These are phyloP conservation scores for Boletus patriciae DNA, from an alignment of 768 basidiomycete genomes.

Conservation along the genomic window DNA sequence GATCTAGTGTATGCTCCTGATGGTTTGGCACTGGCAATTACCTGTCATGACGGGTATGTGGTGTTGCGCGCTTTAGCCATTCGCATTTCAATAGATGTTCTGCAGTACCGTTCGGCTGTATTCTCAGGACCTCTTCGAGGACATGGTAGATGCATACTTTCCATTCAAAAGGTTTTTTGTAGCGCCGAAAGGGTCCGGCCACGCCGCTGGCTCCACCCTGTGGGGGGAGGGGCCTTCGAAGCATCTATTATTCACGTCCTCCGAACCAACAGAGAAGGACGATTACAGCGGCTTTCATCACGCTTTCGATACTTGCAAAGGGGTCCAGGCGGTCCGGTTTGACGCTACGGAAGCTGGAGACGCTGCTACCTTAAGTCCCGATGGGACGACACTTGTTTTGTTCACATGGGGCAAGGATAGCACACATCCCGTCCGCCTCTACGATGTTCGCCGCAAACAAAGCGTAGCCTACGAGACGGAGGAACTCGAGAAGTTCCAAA, in stretches of 20 bases:
- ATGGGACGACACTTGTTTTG: conserved; percentile 40
- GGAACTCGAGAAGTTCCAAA: conserved; percentile 38
- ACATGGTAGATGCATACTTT: conserved; percentile 11
- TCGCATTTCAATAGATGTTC: background rate
- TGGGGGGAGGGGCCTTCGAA: conserved; percentile 51
- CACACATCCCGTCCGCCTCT: conserved; percentile 46
- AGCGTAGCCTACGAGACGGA: conserved; percentile 30
- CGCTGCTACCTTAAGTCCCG: conserved; percentile 44
- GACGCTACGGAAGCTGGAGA: conserved; percentile 56
- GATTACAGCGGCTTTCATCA: conserved; percentile 46
- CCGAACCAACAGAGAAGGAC: conserved; percentile 40
- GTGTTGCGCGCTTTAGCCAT: background rate
- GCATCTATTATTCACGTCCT: conserved; percentile 52
- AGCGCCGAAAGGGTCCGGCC: conserved; percentile 19
- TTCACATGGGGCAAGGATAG: conserved; percentile 29
- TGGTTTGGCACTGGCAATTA: conserved; percentile 39
- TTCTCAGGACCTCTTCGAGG: conserved; percentile 25
- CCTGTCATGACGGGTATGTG: conserved; percentile 32
- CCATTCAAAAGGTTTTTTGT: conserved; percentile 16
- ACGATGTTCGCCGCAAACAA: conserved; percentile 45
- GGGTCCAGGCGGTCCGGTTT: conserved; percentile 34
- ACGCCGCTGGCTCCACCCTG: conserved; percentile 45
- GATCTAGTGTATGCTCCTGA: conserved; percentile 49
- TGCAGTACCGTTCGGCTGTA: conserved; percentile 25
- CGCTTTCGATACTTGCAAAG: conserved; percentile 44